These are phyloP conservation scores for Termitomyces sp. DNA, from an alignment of 768 basidiomycete genomes.

Conservation along the genomic window DNA sequence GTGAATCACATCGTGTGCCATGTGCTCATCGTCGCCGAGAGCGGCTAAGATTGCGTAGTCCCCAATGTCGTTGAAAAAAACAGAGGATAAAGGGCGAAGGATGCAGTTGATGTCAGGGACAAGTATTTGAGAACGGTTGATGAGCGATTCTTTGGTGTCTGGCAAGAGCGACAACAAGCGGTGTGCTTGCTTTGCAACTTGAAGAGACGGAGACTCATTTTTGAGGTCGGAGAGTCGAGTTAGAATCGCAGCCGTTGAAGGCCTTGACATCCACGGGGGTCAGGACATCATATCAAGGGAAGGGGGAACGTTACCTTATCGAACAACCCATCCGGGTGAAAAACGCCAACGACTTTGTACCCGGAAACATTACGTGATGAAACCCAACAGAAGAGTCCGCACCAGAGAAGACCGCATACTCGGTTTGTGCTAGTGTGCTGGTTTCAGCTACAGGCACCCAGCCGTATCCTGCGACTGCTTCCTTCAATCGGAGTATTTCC, in stretches of 20 bases:
- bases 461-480: conserved; percentile 9
- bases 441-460: conserved; percentile 31
- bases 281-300: neutral
- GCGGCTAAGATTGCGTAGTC: conserved; percentile 21
- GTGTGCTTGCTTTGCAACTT: conserved; percentile 20
- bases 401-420: conserved; percentile 19
- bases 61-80: conserved; percentile 40
- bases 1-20: conserved; percentile 29
- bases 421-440: conserved; percentile 13
- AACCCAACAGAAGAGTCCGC: conserved; percentile 17
- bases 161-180: conserved; percentile 24
- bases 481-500: conserved; percentile 15
- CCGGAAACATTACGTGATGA: conserved; percentile 18
- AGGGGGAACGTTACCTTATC: conserved; percentile 22
- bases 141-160: conserved; percentile 12
- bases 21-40: conserved; percentile 5
- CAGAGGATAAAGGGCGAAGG: conserved; percentile 22
- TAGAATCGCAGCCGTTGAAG: conserved; percentile 22
- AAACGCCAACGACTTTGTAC: conserved; percentile 15
- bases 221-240: neutral
- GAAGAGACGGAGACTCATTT: neutral
- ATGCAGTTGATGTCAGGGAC: conserved; percentile 26
- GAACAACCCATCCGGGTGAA: conserved; percentile 33
- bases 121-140: conserved; percentile 17
- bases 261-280: conserved; percentile 18